These are phyloP conservation scores for Linnemannia zychae DNA, from an alignment of 192 early-diverging fungal genomes.

Conservation along the genomic window DNA sequence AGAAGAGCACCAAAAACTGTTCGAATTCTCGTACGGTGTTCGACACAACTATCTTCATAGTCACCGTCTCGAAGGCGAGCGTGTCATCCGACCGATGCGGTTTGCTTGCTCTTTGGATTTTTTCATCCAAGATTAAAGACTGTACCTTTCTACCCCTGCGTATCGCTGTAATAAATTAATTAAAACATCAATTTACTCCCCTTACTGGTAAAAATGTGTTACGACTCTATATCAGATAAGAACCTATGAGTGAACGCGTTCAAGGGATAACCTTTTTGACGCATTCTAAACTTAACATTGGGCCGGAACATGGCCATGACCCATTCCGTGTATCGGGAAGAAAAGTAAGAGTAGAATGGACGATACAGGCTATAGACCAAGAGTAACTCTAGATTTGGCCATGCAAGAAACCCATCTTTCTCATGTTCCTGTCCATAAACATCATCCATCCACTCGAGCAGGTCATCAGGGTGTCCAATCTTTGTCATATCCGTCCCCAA, in stretches of 20 bases:
- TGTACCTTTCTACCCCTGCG: no score
- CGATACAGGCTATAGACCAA: background rate
- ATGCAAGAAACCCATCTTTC: background rate
- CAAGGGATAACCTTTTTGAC: no score
- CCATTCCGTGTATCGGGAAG: background rate
- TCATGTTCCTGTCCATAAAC: background rate
- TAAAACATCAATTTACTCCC: no score
- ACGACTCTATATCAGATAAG: no score
- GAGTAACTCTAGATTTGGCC: background rate
- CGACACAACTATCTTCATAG: constrained; percentile 38
- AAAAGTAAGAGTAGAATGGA: no score
- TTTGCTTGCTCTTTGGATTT: constrained; percentile 34
- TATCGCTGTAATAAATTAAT: no score
- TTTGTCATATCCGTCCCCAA: background rate
- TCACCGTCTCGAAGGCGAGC: constrained; percentile 27
- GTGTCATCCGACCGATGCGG: constrained; percentile 29
- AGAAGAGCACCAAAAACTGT: constrained; percentile 2
- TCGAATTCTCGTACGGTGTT: constrained; percentile 32
- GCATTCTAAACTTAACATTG: background rate
- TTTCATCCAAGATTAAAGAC: constrained; percentile 10
- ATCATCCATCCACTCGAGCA: background rate
- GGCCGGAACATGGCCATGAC: background rate
- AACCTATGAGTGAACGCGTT: no score
- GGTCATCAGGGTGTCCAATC: background rate
- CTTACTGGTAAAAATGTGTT: no score